A percentile compares a stretch with the other conserved stretches of the same genome.
Conservation (phyloP, 495 filamentous ascomycete genomes). For the Neurospora sublineolata region DNA sequence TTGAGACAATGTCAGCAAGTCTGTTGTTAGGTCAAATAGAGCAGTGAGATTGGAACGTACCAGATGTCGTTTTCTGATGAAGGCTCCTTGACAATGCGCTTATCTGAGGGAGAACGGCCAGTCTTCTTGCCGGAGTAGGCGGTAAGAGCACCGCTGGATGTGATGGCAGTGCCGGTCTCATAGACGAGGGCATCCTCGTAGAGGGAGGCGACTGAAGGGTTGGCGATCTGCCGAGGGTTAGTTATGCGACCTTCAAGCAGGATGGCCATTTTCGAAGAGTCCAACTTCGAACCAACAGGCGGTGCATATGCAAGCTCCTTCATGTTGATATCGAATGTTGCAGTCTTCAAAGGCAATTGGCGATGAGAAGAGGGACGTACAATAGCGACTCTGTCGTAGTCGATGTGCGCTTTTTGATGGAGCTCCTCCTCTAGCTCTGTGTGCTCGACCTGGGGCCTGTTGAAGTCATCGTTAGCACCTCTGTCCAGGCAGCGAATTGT, state of each 20-base stretch:
- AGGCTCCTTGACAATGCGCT: constrained; percentile 89
- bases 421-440: constrained; percentile 94
- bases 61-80: constrained; percentile 84
- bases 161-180: constrained; percentile 95
- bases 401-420: constrained; percentile 96
- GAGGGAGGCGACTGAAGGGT: constrained; percentile 78
- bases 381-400: constrained; percentile 97
- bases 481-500: constrained; percentile 5
- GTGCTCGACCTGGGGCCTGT: constrained; percentile 72
- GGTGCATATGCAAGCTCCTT: not conserved
- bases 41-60: constrained; percentile 52
- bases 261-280: not conserved
- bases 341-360: constrained; percentile 18
- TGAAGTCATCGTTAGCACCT: constrained; percentile 6
- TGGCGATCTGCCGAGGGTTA: constrained; percentile 55
- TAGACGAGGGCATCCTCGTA: constrained; percentile 99
- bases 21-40: not conserved
- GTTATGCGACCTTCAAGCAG: constrained; percentile 9
- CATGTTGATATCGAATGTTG: not conserved
- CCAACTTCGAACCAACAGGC: not conserved
- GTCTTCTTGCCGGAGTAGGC: constrained; percentile 98
- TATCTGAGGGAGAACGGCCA: constrained; percentile 90
- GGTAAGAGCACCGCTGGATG: constrained; percentile 84
- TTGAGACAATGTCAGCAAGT: constrained; percentile 1
- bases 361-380: constrained; percentile 28